A percentile compares a stretch with the other conserved stretches of the same genome.
Evolutionary conservation across 2,329 filamentous ascomycete species (phyloP).

Genomic region (Capronia epimyces): DNA sequence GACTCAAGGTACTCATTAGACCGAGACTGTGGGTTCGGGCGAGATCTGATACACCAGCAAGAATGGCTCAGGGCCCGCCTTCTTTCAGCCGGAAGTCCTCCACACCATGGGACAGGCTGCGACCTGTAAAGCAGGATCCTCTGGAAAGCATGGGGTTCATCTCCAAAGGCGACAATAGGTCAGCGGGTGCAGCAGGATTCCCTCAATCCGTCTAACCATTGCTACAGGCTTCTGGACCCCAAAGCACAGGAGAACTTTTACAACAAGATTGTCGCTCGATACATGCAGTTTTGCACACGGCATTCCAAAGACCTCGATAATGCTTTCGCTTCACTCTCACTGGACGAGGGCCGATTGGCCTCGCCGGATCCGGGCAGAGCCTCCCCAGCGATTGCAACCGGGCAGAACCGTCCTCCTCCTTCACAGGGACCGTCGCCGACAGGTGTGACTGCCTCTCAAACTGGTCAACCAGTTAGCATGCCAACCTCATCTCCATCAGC

Average conservation of each 20-base stretch:
- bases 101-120: slow-evolving; percentile 60
- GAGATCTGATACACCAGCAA: background rate
- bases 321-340: slow-evolving; percentile 63
- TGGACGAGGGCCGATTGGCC: slow-evolving; percentile 32
- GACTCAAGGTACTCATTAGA: background rate
- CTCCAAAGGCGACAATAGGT: slow-evolving; percentile 88
- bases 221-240: slow-evolving; percentile 60
- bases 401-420: background rate
- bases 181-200: background rate
- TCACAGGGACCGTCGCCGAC: background rate
- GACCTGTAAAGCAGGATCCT: slow-evolving; percentile 67
- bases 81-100: slow-evolving; percentile 24
- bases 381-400: slow-evolving; percentile 30
- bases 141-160: slow-evolving; percentile 77
- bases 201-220: slow-evolving; percentile 29
- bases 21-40: background rate
- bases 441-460: background rate
- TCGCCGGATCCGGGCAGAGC: slow-evolving; percentile 38
- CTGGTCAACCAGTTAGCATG: slow-evolving; percentile 16
- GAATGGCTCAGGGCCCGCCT: slow-evolving; percentile 19
- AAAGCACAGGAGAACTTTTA: slow-evolving; percentile 82
- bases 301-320: slow-evolving; percentile 67
- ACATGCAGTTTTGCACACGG: slow-evolving; percentile 80
- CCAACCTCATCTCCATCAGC: slow-evolving; percentile 42
- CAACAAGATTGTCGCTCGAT: slow-evolving; percentile 77